Evolutionary conservation across 768 basidiomycete genomes (phyloP), one percentile per base, ranked within the genome.

Genomic region (Agaricus subrufescens): DNA sequence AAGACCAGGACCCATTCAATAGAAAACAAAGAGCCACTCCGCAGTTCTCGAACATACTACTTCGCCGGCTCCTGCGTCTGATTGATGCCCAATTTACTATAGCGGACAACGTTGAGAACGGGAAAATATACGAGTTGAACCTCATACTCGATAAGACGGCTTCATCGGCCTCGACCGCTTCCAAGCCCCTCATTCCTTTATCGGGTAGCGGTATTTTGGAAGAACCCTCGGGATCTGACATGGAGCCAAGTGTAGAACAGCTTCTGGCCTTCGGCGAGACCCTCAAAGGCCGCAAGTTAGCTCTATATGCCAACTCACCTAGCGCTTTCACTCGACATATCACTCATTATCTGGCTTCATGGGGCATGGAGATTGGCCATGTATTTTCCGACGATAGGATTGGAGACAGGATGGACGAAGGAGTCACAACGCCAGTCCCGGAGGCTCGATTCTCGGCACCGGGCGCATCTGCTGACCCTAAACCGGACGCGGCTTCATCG

Each of bases 301-400:
- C 82, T 0, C 72, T 99, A 27, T 90, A 95, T 65, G 92, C 96
- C 6, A 87, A 84, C 64, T 81, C 92, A n/a, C 84, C 81, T 60
- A 91, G 91, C 40, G 83, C 86, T 2, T 99, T 98, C 65, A 95
- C 94, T 0, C 90, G 89, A 50, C 92, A 97, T 69, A 75, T 99
- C 37, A 94, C 94, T 26, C 89, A 89, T 62, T 97, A 96, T 70
- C 78, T 99, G 56, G 91, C 90, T 23, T 83, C 89, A 4, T 98
- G 96, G 96, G 94, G 95, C 11, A 82, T 98, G 86, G 92, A 96
- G 63, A 86, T 98, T 43, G 86, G 83, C 50, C 93, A 94, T 71
- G 77, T 86, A 44, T 84, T 86, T 7, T 75, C 81, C 1, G 84
- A 86, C 50, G 75, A 77, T 10, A 81, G 45, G 26, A 42, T 31